Evolutionary conservation across 345 rosid genomes (phyloP), one percentile per base, ranked within the genome.

Genomic region (Cardamine resedifolia): DNA sequence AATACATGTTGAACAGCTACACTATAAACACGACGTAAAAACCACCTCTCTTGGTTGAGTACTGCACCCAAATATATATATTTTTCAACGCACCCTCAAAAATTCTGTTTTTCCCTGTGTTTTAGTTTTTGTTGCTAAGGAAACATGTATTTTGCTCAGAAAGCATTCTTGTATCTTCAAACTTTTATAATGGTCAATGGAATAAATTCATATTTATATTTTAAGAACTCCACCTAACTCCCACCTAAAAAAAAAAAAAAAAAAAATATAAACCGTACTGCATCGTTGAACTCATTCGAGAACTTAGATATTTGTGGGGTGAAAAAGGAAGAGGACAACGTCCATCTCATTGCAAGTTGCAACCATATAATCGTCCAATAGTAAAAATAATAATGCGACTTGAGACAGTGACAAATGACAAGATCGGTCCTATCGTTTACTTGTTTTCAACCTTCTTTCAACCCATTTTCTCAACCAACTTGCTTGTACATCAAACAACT

Each of bases 321-420:
- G 66, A 58, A 55, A 36, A 34, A 7, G 16, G 3, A 33, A 43
- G 57, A 60, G 49, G 78, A 31, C 69, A 33, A 43, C 39, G 39
- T 75, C 74, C 57, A 60, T 68, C 27, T 60, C 38, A 39, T 39
- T 58, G 78, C 73, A 74, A 74, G 73, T 74, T 67, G 73, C 73
- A 67, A 59, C 48, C 67, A n/a, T n/a, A n/a, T 48, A 74, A 66
- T 65, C 43, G 16, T 45, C 59, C 66, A 56, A 56, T 52, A 72
- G 28, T 36, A 16, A 64, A 55, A 55, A 23, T 19, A 49, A 66
- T 74, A 74, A 50, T 58, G 67, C 26, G 68, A 60, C 30, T 67
- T 75, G 66, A 50, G 74, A 75, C 18, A n/a, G 63, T 68, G 74
- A 75, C 56, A 53, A 63, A 45, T 72, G 76, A 72, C 63, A 68